Percentiles rank a stretch among this genome's conserved stretches.
Evolutionary conservation across 192 early-diverging fungal species (phyloP).

Genomic region (Entomortierella lignicola): DNA sequence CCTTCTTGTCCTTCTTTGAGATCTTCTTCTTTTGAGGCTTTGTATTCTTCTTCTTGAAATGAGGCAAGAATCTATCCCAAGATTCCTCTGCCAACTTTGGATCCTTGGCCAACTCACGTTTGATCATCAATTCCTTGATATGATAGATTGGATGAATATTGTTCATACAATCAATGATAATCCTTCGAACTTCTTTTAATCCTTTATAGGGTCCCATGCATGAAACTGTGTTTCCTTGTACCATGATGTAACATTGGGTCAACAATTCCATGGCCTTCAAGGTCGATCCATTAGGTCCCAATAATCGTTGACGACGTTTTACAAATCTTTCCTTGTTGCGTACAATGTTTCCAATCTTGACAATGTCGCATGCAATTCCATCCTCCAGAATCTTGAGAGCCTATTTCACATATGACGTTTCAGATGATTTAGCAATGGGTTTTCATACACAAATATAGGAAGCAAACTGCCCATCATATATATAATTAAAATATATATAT

Average conservation of each 20-base stretch:
- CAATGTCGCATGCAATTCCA: conserved; percentile 90
- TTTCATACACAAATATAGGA: no score
- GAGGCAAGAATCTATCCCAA: conserved; percentile 97
- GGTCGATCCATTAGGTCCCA: conserved; percentile 97
- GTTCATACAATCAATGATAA: conserved; percentile 97
- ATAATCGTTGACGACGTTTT: conserved; percentile 92
- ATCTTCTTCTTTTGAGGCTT: conserved; percentile 75
- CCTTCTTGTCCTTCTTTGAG: conserved; percentile 78
- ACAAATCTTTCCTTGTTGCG: conserved; percentile 98
- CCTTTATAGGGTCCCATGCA: conserved; percentile 93
- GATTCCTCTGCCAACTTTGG: conserved; percentile 91
- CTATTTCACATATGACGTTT: conserved; percentile 29
- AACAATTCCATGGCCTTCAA: conserved; percentile 96
- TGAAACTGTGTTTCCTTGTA: conserved; percentile 98
- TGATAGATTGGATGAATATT: conserved; percentile 99
- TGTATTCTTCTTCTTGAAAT: conserved; percentile 94
- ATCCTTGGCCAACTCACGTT: conserved; percentile 97
- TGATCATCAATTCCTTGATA: conserved; percentile 99
- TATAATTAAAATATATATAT: no score
- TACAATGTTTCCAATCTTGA: conserved; percentile 97
- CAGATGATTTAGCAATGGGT: no score
- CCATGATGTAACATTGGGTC: conserved; percentile 95
- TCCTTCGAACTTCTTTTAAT: conserved; percentile 86
- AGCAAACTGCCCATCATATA: no score
- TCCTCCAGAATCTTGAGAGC: conserved; percentile 95